Evolutionary conservation across 441 rosid species (phyloP), one percentile per base, ranked within the genome.

Genomic region (Populus tomentosa): DNA sequence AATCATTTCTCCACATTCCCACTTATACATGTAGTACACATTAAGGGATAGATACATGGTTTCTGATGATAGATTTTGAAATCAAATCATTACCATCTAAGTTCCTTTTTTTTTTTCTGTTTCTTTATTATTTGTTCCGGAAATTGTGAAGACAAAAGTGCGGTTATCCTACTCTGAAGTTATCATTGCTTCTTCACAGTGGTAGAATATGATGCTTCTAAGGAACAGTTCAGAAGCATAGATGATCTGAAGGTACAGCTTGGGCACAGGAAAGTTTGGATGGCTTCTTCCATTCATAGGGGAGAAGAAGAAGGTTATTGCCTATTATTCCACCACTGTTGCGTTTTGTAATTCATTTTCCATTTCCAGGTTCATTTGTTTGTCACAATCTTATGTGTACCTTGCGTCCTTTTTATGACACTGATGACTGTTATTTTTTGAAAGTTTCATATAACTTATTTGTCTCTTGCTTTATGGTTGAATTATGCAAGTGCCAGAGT

Each of bases 281-380:
- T 95, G 88, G 98, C 99, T 83, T 87, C 99, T 78, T 95, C 99
- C 38, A 85, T 95, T 72, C 99, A 95, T 82, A 82, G 77, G 83
- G 97, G 98, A 59, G 99, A 95, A 85, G 99, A 95, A 88, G 86
- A 89, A 91, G 93, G 99, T 95, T 26, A 62, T 30, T 79, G 67
- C 40, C 56, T 76, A 38, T 76, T 67, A 67, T 78, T 72, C 42
- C 56, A 20, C 74, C 62, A 33, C 64, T 40, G n/a, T 35, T 73
- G 10, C 63, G 35, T 83, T 36, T 28, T 66, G 11, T 20, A 63
- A 7, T 73, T 62, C 23, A 18, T 66, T 74, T 68, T 24, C 73
- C 36, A 16, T 72, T 40, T 67, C 42, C 69, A 63, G 26, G 67
- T 21, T 32, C 30, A 13, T 35, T 69, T 24, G 13, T 69, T 35